phyloP scores from a whole-genome alignment of 257 asterid species.

The Apocynum venetum region DNA sequence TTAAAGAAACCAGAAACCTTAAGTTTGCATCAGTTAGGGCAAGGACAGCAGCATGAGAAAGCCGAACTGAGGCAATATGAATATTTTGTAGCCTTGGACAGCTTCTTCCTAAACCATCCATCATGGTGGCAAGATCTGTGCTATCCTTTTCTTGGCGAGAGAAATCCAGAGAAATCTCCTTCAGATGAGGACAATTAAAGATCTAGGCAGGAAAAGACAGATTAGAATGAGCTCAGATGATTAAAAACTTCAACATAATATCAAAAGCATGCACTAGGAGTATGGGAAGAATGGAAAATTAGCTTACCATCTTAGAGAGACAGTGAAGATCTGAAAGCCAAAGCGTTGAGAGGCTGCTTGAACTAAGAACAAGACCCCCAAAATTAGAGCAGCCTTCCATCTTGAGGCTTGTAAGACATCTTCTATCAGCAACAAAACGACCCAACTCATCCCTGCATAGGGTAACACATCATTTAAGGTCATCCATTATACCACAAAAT shows the following conservation, averaged over 20 bases:
- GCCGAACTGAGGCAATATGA: constrained; percentile 71
- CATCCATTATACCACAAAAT: not conserved
- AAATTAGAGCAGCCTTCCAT: constrained; percentile 93
- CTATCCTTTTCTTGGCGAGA: constrained; percentile 75
- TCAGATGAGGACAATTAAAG: constrained; percentile 77
- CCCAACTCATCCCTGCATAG: constrained; percentile 79
- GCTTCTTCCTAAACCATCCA: constrained; percentile 73
- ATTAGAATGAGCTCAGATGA: not conserved
- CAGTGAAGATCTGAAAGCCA: constrained; percentile 90
- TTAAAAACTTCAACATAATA: too few relatives aligned
- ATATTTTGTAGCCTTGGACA: constrained; percentile 81
- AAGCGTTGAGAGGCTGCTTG: constrained; percentile 61
- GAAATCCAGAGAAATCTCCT: constrained; percentile 76
- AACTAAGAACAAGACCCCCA: constrained; percentile 64
- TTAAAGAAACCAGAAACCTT: constrained; percentile 41
- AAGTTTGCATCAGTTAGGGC: constrained; percentile 79
- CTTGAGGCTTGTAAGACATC: constrained; percentile 75
- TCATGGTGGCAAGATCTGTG: constrained; percentile 62
- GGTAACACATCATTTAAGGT: constrained; percentile 6
- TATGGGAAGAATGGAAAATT: not conserved
- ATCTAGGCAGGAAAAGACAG: constrained; percentile 36
- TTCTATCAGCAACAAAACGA: constrained; percentile 74
- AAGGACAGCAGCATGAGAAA: constrained; percentile 78
- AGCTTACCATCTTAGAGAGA: constrained; percentile 69
- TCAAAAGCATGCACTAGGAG: not conserved